Base-by-base conservation (phyloP, 2,329 filamentous ascomycete genomes). In the Alternaria rosae region DNA sequence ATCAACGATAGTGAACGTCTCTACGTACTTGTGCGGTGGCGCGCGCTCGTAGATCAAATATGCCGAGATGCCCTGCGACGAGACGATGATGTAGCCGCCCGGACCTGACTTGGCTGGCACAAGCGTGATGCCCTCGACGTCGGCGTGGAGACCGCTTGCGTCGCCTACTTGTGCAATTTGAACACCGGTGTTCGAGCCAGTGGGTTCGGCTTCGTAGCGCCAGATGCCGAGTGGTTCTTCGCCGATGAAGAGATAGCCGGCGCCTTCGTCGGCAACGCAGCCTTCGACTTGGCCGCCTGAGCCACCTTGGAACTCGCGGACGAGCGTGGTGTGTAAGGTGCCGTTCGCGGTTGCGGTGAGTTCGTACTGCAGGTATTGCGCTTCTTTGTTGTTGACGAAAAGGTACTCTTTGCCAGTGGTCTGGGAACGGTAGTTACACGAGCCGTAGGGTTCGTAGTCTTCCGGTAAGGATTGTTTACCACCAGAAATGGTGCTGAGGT, bases 301-400 rank as follows among this genome's bases (percentile, higher is more conserved):
- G 4, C 85, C 85, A 1, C 80, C 84, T 2, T 77, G 81, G 53
- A 87, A 87, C 38, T 82, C 80, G n/a, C 85, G 80, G 2, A 86
- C 83, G 1, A 87, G 80, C 0, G 73, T 79, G 0, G 83, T 85
- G 30, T 81, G 69, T 1, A 86, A 78, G 1, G 79, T 79, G 6
- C 81, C 80, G 28, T 83, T 74, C 4, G 74, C 30, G 5, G 77
- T 76, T 0, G 81, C 80, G 1, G 59, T 68, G 1, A 87, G 73
- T 59, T 85, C 83, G 61, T 84, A 86, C 67, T 87, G 85, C 0
- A 86, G 81, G 63, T 86, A 86, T n/a, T 82, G 76, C 1, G 84
- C 82, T 0, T 83, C 80, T 64, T 87, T 87, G 53, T 83, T 82
- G 65, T 87, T 87, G 62, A 86, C 84, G 54, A 86, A 86, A 21